These are phyloP conservation scores for Ilyonectria destructans DNA, from an alignment of 2,329 filamentous ascomycete species.

Conservation along the genomic window DNA sequence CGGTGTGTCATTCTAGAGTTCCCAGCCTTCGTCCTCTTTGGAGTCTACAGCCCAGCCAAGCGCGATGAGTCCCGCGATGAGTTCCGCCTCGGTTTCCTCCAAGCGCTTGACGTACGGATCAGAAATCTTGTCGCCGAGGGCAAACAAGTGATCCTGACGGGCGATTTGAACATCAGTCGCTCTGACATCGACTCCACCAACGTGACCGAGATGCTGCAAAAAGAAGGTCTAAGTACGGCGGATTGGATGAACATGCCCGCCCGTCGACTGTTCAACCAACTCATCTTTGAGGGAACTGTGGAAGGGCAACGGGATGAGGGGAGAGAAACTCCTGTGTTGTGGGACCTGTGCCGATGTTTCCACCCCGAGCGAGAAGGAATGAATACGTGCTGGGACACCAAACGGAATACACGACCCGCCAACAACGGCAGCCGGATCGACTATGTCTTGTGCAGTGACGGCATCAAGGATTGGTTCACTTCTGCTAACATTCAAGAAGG, in stretches of 20 bases:
- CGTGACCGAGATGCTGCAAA: conserved; percentile 79
- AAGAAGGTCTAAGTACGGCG: conserved; percentile 77
- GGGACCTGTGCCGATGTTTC: conserved; percentile 88
- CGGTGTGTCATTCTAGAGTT: conserved; percentile 94
- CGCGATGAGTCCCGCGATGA: conserved; percentile 87
- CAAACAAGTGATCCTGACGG: conserved; percentile 88
- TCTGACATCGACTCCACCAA: conserved; percentile 84
- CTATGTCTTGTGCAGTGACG: conserved; percentile 87
- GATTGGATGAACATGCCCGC: conserved; percentile 83
- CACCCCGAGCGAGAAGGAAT: conserved; percentile 87
- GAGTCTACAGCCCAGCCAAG: conserved; percentile 92
- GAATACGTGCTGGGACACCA: conserved; percentile 98
- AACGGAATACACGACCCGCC: conserved; percentile 93
- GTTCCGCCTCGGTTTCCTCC: conserved; percentile 86
- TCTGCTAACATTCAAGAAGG: conserved; percentile 93
- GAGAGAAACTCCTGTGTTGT: conserved; percentile 80
- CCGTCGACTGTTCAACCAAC: conserved; percentile 86
- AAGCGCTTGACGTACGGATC: conserved; percentile 85
- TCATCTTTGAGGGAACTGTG: conserved; percentile 83
- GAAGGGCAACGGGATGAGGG: conserved; percentile 77
- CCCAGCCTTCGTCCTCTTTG: conserved; percentile 92
- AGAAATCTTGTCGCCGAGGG: conserved; percentile 86
- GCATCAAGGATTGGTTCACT: conserved; percentile 85
- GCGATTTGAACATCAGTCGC: conserved; percentile 87
- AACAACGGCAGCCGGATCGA: conserved; percentile 96